Base-by-base conservation (phyloP, 202 grass and related monocot genomes). In the Setaria italica region DNA sequence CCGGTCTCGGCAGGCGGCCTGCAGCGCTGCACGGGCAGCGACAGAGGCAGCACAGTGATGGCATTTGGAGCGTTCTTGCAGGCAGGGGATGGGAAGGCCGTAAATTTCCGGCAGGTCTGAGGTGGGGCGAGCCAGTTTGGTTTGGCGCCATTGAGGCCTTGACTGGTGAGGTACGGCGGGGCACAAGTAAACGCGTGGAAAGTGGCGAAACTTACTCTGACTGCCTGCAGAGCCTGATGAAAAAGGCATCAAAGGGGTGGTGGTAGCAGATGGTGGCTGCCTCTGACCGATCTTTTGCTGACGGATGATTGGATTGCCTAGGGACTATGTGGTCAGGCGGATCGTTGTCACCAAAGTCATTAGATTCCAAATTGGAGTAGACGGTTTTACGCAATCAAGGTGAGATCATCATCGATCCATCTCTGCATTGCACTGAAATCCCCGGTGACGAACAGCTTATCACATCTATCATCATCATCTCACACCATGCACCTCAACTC, bases 261-360 rank as follows among this genome's bases (percentile, higher is more conserved):
- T 20, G 72, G 72, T 37, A 2, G 30, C 3, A 35, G 34, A 35
- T 35, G 34, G 55, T 74, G 30, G 16, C 3, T 74, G 49, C 9
- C 49, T 20, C 8, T 3, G 42, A 3, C 29, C 29, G 9, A 53
- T 53, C 47, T 53, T 73, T 53, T 29, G 12, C 32, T 74, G 8
- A 75, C 30, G 11, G 50, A n/a, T 56, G 30, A 57, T 57, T 57
- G 72, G 72, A 56, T 57, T 62, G 59, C 59, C 59, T 62, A 32
- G 21, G 59, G 3, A 62, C 1, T 29, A 62, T 59, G n/a, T 59
- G n/a, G 58, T 62, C 58, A 60, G 57, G n/a, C 57, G 30, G 29
- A 12, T 25, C 25, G 25, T 25, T 25, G 25, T 25, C 25, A 35
- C 34, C 34, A 35, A 35, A 35, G 34, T 35, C 34, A 35, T 35